Evolutionary conservation across 352 stramenopile genomes (phyloP).

Genomic region (Phytopythium chamaehyphon): DNA sequence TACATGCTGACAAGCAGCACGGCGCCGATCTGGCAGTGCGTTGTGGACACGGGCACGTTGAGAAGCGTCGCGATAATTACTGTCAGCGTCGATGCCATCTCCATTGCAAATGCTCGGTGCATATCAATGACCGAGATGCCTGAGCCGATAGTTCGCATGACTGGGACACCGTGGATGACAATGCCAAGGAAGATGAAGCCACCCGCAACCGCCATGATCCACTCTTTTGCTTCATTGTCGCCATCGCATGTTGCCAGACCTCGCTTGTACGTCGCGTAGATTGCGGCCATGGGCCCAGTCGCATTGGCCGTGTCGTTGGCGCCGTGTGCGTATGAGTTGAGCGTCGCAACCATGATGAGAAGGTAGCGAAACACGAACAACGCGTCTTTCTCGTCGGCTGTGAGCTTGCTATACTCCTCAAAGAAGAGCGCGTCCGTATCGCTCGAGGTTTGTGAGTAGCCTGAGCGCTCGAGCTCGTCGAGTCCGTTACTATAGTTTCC

Average conservation of each 20-base stretch:
- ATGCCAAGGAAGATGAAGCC: constrained; percentile 42
- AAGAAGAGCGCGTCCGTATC: constrained; percentile 3
- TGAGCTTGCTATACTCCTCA: constrained; percentile 20
- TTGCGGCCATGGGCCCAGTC: constrained; percentile 56
- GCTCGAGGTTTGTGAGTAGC: constrained; percentile 3
- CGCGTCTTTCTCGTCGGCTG: constrained; percentile 28
- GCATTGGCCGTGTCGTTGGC: constrained; percentile 80
- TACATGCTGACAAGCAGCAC: constrained; percentile 42
- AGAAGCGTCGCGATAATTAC: constrained; percentile 45
- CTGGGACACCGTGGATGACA: constrained; percentile 48
- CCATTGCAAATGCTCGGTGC: constrained; percentile 60
- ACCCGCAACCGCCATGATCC: constrained; percentile 57
- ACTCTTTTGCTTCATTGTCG: constrained; percentile 25
- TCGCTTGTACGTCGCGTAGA: constrained; percentile 48
- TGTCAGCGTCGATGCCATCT: constrained; percentile 61
- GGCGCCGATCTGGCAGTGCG: constrained; percentile 60
- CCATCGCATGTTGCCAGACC: constrained; percentile 15
- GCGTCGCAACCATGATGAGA: constrained; percentile 63
- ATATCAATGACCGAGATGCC: constrained; percentile 50
- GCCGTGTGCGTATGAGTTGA: constrained; percentile 75
- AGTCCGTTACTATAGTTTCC: constrained; percentile 1
- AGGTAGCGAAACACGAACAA: constrained; percentile 50
- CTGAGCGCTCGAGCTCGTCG: constrained; percentile 3
- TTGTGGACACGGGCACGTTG: constrained; percentile 46
- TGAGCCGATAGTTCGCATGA: constrained; percentile 55